Evolutionary conservation across 2,329 filamentous ascomycete genomes (phyloP).

Genomic region (Byssothecium circinans): DNA sequence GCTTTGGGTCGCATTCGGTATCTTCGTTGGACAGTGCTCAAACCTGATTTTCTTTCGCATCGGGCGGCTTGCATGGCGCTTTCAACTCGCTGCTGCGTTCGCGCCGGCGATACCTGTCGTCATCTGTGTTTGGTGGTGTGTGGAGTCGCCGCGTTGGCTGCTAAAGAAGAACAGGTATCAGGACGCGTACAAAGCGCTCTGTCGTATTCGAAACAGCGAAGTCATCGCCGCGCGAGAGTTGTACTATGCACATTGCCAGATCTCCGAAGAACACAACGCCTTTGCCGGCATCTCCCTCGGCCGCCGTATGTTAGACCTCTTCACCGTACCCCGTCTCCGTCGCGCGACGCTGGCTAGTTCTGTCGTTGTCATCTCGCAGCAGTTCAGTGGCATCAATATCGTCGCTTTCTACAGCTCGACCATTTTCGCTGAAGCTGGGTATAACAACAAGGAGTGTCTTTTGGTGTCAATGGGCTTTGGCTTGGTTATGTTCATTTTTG

Average conservation of each 20-base stretch:
- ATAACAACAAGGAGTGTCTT: slow-evolving; percentile 44
- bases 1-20: slow-evolving; percentile 42
- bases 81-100: slow-evolving; percentile 34
- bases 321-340: slow-evolving; percentile 67
- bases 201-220: slow-evolving; percentile 35
- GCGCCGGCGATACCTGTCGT: slow-evolving; percentile 29
- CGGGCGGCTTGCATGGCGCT: slow-evolving; percentile 29
- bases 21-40: slow-evolving; percentile 39
- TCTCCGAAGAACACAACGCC: slow-evolving; percentile 29
- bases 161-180: slow-evolving; percentile 44
- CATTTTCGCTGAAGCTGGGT: slow-evolving; percentile 50
- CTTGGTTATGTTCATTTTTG: slow-evolving; percentile 60
- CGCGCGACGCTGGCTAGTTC: slow-evolving; percentile 74
- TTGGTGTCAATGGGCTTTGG: slow-evolving; percentile 60
- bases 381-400: slow-evolving; percentile 57
- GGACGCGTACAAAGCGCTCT: slow-evolving; percentile 41
- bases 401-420: slow-evolving; percentile 55
- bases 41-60: slow-evolving; percentile 37
- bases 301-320: slow-evolving; percentile 55
- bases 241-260: slow-evolving; percentile 46
- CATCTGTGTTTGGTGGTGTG: slow-evolving; percentile 37
- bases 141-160: slow-evolving; percentile 36
- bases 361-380: slow-evolving; percentile 71
- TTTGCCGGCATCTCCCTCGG: slow-evolving; percentile 10
- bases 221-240: slow-evolving; percentile 47